These are phyloP conservation scores for Vanderwaltozyma polyspora DNA, from an alignment of 805 yeast species.

Conservation along the genomic window DNA sequence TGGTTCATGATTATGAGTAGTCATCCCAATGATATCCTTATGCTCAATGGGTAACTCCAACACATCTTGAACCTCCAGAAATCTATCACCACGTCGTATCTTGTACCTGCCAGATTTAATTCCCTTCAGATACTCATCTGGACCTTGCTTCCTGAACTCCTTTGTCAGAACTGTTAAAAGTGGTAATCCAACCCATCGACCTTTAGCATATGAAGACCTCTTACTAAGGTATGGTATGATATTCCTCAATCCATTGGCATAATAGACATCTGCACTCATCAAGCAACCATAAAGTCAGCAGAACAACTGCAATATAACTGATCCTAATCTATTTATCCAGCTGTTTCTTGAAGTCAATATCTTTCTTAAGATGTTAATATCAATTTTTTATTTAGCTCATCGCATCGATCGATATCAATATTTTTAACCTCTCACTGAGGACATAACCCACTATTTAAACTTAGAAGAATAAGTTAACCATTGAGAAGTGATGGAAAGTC, in stretches of 20 bases:
- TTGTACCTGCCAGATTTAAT: conserved; percentile 13
- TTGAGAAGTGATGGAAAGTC: too few species aligned
- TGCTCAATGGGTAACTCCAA: conserved; percentile 10
- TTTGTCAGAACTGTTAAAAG: conserved; percentile 29
- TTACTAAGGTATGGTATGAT: conserved; percentile 33
- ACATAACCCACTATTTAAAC: too few species aligned
- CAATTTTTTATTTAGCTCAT: too few species aligned
- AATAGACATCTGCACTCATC: neutral
- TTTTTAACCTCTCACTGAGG: too few species aligned
- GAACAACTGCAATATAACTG: neutral
- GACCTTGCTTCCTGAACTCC: conserved; percentile 28
- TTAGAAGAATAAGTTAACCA: too few species aligned
- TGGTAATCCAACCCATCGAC: conserved; percentile 33
- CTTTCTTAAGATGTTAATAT: too few species aligned
- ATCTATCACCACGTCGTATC: conserved; percentile 9
- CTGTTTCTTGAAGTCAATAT: neutral
- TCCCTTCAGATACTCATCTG: conserved; percentile 12
- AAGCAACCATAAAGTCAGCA: neutral
- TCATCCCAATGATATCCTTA: conserved; percentile 19
- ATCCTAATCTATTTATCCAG: neutral
- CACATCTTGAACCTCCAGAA: conserved; percentile 9
- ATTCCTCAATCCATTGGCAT: conserved; percentile 28
- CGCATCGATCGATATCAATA: too few species aligned
- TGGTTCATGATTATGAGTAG: conserved; percentile 79
- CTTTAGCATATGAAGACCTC: conserved; percentile 31